Evolutionary conservation across 768 basidiomycete species (phyloP).

Genomic region (Hericium erinaceus): DNA sequence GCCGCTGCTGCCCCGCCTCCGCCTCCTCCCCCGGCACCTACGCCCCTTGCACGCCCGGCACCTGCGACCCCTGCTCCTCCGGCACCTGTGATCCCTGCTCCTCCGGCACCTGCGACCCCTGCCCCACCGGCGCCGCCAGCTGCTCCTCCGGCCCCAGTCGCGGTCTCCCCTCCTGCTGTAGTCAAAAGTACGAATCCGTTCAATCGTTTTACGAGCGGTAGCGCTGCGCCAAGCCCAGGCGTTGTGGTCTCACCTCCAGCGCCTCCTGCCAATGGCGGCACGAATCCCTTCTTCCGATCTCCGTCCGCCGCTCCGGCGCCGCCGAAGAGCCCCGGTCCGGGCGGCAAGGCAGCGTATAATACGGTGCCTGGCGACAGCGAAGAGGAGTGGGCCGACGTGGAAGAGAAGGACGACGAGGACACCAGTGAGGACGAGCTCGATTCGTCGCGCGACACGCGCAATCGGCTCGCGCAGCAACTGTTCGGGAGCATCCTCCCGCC

Average conservation of each 20-base stretch:
- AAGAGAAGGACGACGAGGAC: conserved; percentile 61
- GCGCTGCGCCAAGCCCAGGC: conserved; percentile 12
- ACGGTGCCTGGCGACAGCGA: conserved; percentile 52
- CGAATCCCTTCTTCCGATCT: conserved; percentile 69
- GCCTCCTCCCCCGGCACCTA: conserved; percentile 39
- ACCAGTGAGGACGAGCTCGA: conserved; percentile 75
- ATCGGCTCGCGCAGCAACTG: conserved; percentile 66
- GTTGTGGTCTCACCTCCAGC: conserved; percentile 25
- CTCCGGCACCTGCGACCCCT: conserved; percentile 20
- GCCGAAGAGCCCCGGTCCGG: conserved; percentile 44
- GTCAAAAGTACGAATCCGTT: conserved; percentile 76
- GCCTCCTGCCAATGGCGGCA: conserved; percentile 32
- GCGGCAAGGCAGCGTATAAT: conserved; percentile 48
- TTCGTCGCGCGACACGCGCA: conserved; percentile 52
- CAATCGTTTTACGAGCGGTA: conserved; percentile 51
- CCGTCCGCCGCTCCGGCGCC: conserved; percentile 32
- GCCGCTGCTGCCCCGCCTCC: conserved; percentile 33
- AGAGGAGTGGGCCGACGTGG: conserved; percentile 76
- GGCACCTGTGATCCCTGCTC: conserved; percentile 23
- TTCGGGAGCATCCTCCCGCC: conserved; percentile 65
- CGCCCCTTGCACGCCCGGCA: conserved; percentile 16
- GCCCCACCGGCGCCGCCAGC: conserved; percentile 31
- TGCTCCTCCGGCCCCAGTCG: conserved; percentile 26
- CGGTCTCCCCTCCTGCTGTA: conserved; percentile 25
- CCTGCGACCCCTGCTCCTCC: conserved; percentile 24